These are phyloP conservation scores for Ciborinia camelliae DNA, from an alignment of 2,329 filamentous ascomycete species.

Conservation along the genomic window DNA sequence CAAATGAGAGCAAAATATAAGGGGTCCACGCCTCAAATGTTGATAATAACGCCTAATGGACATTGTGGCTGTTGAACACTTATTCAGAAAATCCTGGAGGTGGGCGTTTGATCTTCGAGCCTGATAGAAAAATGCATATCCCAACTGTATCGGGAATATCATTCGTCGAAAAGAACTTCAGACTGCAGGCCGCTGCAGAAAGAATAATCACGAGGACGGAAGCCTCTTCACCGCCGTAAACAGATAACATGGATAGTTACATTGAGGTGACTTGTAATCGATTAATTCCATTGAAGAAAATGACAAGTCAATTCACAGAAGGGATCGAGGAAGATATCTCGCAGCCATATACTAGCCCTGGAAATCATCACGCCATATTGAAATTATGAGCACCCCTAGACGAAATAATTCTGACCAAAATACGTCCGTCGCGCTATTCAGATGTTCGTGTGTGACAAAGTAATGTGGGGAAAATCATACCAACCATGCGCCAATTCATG, in stretches of 20 bases:
- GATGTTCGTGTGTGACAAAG: neutral
- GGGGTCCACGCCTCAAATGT: neutral
- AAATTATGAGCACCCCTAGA: neutral
- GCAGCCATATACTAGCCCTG: neutral
- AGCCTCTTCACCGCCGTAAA: neutral
- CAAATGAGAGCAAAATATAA: neutral
- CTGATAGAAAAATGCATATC: neutral
- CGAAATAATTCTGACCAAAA: neutral
- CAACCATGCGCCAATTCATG: slow-evolving; percentile 1
- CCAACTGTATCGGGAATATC: neutral
- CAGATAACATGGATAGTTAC: neutral
- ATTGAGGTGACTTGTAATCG: neutral
- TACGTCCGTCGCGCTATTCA: neutral
- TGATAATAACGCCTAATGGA: neutral
- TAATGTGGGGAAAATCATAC: neutral
- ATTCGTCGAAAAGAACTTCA: neutral
- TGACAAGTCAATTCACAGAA: neutral
- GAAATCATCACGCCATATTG: neutral
- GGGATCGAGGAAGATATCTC: neutral
- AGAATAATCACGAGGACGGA: neutral
- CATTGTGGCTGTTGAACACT: neutral
- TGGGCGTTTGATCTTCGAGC: neutral
- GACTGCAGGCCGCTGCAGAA: neutral
- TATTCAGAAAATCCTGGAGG: no score
- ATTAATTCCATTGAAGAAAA: neutral